phyloP scores from a whole-genome alignment of 1,284 basidiomycete genomes.

The Irpex sp. region DNA sequence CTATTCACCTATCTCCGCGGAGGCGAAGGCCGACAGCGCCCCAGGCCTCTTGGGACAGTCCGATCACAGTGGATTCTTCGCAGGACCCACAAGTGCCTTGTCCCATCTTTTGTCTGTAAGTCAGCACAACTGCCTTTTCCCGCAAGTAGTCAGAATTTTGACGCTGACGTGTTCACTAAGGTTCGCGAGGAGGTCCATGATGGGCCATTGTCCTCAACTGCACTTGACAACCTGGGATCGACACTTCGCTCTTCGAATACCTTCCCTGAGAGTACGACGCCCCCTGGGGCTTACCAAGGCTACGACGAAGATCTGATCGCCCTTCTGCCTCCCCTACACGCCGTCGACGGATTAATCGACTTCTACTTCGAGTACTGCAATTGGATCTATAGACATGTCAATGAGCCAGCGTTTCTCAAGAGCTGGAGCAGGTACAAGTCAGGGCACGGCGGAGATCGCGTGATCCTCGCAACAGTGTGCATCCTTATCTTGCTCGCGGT shows the following conservation, averaged over 20 bases:
- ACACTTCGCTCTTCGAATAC: conserved; percentile 10
- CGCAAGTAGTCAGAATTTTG: neutral
- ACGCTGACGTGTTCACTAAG: conserved; percentile 3
- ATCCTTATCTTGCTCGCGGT: conserved; percentile 68
- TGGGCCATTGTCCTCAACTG: conserved; percentile 25
- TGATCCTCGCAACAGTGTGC: conserved; percentile 67
- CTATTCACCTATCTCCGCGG: neutral
- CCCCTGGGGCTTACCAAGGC: conserved; percentile 21
- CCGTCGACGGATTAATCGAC: conserved; percentile 66
- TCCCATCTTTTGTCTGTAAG: conserved; percentile 62
- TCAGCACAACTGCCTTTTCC: neutral
- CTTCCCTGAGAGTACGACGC: conserved; percentile 24
- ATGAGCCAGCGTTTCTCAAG: conserved; percentile 52
- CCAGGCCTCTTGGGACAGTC: conserved; percentile 67
- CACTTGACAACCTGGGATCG: conserved; percentile 10
- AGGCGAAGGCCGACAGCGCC: conserved; percentile 22
- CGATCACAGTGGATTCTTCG: conserved; percentile 63
- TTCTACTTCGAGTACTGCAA: conserved; percentile 83
- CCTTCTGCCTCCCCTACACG: conserved; percentile 57
- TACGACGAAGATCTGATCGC: conserved; percentile 69
- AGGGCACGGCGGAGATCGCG: conserved; percentile 59
- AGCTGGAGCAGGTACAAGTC: conserved; percentile 73
- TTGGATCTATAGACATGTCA: conserved; percentile 78
- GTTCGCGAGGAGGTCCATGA: conserved; percentile 41
- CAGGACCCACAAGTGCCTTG: conserved; percentile 68